These are phyloP conservation scores for Neltuma alba DNA, from an alignment of 306 rosid species.

Conservation along the genomic window DNA sequence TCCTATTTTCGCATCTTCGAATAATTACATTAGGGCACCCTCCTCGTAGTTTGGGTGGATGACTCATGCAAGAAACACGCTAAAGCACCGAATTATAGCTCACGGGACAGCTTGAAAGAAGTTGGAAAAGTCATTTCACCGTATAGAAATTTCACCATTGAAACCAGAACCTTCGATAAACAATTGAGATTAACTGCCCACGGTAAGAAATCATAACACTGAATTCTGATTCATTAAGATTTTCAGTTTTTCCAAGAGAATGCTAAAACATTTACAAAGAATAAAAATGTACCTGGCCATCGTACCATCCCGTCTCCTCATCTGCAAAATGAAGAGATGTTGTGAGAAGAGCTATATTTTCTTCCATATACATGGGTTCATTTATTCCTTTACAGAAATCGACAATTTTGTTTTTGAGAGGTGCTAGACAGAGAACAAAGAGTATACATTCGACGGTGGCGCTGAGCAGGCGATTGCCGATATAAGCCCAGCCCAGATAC, in stretches of 20 bases:
- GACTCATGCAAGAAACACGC: not conserved
- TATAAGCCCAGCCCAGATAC: conserved; percentile 98
- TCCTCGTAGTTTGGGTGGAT: not conserved
- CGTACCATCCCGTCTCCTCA: conserved; percentile 99
- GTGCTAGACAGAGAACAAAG: not conserved
- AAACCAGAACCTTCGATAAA: not conserved
- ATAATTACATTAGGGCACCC: too few relatives aligned
- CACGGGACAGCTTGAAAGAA: not conserved
- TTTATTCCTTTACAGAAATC: not conserved
- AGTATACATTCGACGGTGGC: conserved; percentile 90
- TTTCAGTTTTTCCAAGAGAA: not conserved
- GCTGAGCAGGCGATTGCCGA: conserved; percentile 91
- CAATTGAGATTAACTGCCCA: not conserved
- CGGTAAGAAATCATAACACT: not conserved
- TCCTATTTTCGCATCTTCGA: not conserved
- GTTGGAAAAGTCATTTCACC: not conserved
- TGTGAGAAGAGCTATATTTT: not conserved
- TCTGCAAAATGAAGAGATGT: conserved; percentile 53
- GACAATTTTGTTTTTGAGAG: not conserved
- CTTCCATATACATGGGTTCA: not conserved
- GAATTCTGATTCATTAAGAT: not conserved
- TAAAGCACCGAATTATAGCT: not conserved
- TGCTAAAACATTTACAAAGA: not conserved
- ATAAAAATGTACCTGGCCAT: conserved; percentile 74
- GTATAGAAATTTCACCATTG: not conserved